Percentiles rank a stretch among this genome's conserved stretches.
phyloP scores from a whole-genome alignment of 2,329 filamentous ascomycete species.

The Colletotrichum tabaci region DNA sequence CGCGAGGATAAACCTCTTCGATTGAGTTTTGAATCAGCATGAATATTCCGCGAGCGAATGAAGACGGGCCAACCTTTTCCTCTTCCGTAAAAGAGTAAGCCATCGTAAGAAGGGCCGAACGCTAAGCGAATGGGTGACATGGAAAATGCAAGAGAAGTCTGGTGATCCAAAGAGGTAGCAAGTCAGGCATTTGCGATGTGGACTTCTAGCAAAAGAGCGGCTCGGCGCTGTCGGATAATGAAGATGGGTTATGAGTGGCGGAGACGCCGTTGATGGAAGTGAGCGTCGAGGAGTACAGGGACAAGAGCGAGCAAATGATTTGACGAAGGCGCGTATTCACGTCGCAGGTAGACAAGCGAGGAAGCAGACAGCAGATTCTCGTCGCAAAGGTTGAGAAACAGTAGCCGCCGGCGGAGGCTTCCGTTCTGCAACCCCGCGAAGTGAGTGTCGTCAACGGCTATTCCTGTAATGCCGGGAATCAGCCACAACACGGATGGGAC shows the following conservation, averaged over 20 bases:
- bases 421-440: constrained; percentile 8
- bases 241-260: constrained; percentile 1
- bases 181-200: constrained; percentile 41
- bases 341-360: constrained; percentile 26
- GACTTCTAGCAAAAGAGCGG: constrained; percentile 26
- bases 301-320: constrained; percentile 20
- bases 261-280: constrained; percentile 25
- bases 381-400: constrained; percentile 22
- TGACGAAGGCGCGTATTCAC: constrained; percentile 12
- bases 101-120: constrained; percentile 40
- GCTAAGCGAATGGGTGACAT: constrained; percentile 14
- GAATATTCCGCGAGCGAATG: constrained; percentile 12
- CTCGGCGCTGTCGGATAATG: constrained; percentile 21
- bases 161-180: neutral
- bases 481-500: neutral
- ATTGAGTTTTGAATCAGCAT: constrained; percentile 33
- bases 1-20: constrained; percentile 70
- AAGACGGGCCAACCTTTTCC: constrained; percentile 63
- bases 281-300: neutral
- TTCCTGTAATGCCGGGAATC: neutral
- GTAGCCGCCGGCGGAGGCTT: constrained; percentile 13
- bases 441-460: constrained; percentile 8
- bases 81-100: constrained; percentile 60
- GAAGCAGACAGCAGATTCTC: constrained; percentile 15
- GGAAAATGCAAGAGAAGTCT: constrained; percentile 10